Evolutionary conservation across 306 rosid genomes (phyloP).

Genomic region (Rubus idaeus): DNA sequence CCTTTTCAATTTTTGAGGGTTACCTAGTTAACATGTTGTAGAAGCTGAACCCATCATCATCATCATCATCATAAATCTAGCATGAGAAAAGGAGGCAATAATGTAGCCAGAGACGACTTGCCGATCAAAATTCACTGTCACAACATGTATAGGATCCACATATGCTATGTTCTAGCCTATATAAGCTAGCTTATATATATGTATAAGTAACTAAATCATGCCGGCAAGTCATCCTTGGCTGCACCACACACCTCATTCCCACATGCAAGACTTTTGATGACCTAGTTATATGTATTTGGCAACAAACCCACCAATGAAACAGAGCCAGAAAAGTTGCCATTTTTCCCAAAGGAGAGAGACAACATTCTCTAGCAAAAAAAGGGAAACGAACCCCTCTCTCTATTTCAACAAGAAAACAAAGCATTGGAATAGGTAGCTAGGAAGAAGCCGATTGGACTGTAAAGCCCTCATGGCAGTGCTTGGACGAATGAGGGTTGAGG

Average conservation of each 20-base stretch:
- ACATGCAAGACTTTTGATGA: slow-evolving; percentile 86
- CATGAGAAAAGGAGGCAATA: slow-evolving; percentile 70
- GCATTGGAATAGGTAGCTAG: slow-evolving; percentile 35
- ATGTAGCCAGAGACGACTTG: slow-evolving; percentile 85
- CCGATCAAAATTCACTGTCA: slow-evolving; percentile 34
- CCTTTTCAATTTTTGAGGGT: background rate
- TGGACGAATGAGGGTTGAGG: slow-evolving; percentile 45
- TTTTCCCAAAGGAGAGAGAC: slow-evolving; percentile 50
- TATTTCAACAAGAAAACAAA: slow-evolving; percentile 22
- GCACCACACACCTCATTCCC: slow-evolving; percentile 73
- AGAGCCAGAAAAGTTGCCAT: slow-evolving; percentile 13
- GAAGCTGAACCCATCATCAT: background rate
- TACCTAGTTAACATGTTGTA: background rate
- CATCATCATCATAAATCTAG: slow-evolving; percentile 49
- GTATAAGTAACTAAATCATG: slow-evolving; percentile 1
- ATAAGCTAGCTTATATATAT: background rate
- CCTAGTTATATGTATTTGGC: background rate
- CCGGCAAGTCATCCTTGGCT: slow-evolving; percentile 99
- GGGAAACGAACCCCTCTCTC: slow-evolving; percentile 23
- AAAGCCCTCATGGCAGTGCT: slow-evolving; percentile 41
- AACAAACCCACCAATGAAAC: slow-evolving; percentile 42
- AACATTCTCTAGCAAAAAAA: slow-evolving; percentile 37
- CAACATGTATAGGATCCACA: background rate
- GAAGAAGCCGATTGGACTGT: slow-evolving; percentile 55
- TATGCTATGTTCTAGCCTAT: background rate